Conservation (phyloP, 2,329 filamentous ascomycete genomes). For the Claviceps digitariae region DNA sequence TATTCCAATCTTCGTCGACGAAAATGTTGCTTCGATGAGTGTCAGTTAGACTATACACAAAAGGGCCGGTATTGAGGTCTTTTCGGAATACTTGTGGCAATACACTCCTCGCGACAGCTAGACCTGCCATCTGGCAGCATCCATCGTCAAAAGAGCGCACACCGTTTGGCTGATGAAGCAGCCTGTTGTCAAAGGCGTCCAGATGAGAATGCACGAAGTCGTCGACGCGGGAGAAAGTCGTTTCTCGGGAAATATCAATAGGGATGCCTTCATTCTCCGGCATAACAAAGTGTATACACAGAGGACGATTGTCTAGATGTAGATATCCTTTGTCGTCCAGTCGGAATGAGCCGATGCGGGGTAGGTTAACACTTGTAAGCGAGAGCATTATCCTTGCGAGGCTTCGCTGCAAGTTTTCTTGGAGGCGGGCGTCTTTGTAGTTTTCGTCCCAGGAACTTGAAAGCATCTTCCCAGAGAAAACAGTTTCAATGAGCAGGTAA, state of each 20-base stretch:
- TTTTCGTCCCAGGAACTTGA: neutral
- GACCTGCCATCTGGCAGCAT: neutral
- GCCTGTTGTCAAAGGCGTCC: neutral
- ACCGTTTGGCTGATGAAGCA: neutral
- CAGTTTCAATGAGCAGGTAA: slow-evolving; percentile 11
- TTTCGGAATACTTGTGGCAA: slow-evolving; percentile 1
- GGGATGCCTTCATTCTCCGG: neutral
- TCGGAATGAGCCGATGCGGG: slow-evolving; percentile 15
- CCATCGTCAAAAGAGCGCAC: neutral
- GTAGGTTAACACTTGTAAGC: slow-evolving; percentile 15
- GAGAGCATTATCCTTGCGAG: slow-evolving; percentile 17
- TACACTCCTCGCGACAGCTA: neutral
- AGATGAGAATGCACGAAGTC: neutral
- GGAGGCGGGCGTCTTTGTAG: slow-evolving; percentile 1
- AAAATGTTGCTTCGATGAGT: slow-evolving; percentile 21
- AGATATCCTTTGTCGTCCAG: slow-evolving; percentile 18
- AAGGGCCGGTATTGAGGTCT: slow-evolving; percentile 13
- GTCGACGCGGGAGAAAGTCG: neutral
- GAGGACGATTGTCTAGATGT: slow-evolving; percentile 12
- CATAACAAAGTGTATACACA: neutral
- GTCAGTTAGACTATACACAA: slow-evolving; percentile 16
- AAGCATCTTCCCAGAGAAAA: neutral
- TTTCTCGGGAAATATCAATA: neutral
- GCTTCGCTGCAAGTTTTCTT: slow-evolving; percentile 16
- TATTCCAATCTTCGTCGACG: slow-evolving; percentile 21